These are phyloP conservation scores for Sphaerulina populicola DNA, from an alignment of 2,329 filamentous ascomycete species.

Conservation along the genomic window DNA sequence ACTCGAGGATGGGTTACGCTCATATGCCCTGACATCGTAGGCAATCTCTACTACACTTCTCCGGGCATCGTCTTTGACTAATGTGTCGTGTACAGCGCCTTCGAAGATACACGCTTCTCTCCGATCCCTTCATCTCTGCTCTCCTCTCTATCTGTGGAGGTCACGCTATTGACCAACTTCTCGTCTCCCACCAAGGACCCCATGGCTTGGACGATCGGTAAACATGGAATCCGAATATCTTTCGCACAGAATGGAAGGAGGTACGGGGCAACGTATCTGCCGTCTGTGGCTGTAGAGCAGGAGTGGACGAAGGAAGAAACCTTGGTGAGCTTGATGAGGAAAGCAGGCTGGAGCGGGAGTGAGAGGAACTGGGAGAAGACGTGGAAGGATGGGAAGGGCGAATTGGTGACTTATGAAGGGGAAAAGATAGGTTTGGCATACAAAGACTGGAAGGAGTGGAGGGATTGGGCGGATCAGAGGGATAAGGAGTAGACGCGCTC, in stretches of 20 bases:
- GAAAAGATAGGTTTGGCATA: conserved; percentile 65
- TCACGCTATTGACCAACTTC: conserved; percentile 59
- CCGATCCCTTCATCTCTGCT: conserved; percentile 61
- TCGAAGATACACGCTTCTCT: conserved; percentile 55
- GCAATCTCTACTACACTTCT: conserved; percentile 13
- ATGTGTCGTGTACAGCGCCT: conserved; percentile 41
- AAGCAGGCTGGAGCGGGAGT: conserved; percentile 78
- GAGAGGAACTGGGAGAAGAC: conserved; percentile 38
- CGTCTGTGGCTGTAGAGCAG: conserved; percentile 84
- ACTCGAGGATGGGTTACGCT: conserved; percentile 62
- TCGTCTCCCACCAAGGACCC: conserved; percentile 53
- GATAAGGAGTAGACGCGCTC: background rate
- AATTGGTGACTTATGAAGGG: conserved; percentile 78
- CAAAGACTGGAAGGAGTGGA: conserved; percentile 69
- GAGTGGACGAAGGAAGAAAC: conserved; percentile 94
- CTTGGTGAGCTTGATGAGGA: conserved; percentile 79
- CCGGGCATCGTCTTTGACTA: background rate
- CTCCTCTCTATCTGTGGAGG: conserved; percentile 62
- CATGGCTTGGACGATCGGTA: conserved; percentile 79
- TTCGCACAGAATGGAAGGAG: conserved; percentile 67
- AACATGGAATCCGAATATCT: conserved; percentile 76
- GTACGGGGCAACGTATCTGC: conserved; percentile 82
- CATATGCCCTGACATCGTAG: conserved; percentile 74
- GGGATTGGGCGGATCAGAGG: conserved; percentile 54
- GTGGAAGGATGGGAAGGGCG: conserved; percentile 68